Evolutionary conservation across 306 rosid species (phyloP).

Genomic region (Castanea crenata): DNA sequence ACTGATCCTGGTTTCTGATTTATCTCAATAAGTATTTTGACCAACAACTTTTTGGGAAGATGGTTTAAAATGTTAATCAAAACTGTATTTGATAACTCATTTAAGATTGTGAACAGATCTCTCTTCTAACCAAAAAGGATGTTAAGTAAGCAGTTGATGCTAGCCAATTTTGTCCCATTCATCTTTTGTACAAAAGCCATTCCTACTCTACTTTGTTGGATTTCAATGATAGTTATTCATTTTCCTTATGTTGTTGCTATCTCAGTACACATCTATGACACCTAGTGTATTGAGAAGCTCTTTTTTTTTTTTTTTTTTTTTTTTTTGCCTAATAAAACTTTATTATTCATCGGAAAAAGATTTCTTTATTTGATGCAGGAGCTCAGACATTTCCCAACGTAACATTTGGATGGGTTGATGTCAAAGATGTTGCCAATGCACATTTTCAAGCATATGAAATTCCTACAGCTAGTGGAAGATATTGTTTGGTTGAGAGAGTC

Average conservation of each 20-base stretch:
- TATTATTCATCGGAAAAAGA: too few species aligned
- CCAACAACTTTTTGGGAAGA: background rate
- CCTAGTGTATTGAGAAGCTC: too few species aligned
- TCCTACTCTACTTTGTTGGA: too few species aligned
- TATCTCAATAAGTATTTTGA: background rate
- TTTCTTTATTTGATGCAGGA: conserved; percentile 47
- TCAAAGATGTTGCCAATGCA: conserved; percentile 79
- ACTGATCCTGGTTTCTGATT: background rate
- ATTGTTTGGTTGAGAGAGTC: conserved; percentile 55
- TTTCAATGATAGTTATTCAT: too few species aligned
- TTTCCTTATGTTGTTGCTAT: too few species aligned
- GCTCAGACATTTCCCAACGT: conserved; percentile 45
- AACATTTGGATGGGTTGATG: conserved; percentile 60
- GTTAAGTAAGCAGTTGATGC: background rate
- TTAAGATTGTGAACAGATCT: background rate
- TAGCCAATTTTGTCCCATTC: background rate
- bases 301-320: background rate
- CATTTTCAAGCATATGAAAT: conserved; percentile 78
- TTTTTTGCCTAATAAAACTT: too few species aligned
- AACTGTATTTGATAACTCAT: background rate
- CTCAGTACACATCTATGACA: too few species aligned
- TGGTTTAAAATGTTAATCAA: background rate
- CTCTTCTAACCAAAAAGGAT: background rate
- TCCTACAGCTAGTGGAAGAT: conserved; percentile 81
- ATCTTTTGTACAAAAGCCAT: background rate